Evolutionary conservation across 1,284 basidiomycete genomes (phyloP).

Genomic region (Moesziomyces sp.): DNA sequence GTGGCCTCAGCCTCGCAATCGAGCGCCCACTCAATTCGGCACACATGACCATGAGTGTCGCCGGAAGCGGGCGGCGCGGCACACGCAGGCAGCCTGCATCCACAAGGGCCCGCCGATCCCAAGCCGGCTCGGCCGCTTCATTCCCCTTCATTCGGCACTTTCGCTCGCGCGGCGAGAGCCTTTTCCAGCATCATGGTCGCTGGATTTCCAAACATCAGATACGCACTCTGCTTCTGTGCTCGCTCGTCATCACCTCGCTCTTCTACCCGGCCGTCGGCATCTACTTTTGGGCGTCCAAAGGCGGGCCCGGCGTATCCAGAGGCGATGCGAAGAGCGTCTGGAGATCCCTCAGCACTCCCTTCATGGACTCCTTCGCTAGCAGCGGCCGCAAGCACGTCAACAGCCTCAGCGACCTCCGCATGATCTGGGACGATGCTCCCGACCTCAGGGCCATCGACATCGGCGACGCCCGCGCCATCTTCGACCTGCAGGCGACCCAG

Average conservation of each 20-base stretch:
- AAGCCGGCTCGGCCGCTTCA: slow-evolving; percentile 23
- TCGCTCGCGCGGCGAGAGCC: slow-evolving; percentile 27
- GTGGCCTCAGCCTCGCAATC: background rate
- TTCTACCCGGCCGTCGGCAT: slow-evolving; percentile 73
- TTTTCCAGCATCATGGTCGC: slow-evolving; percentile 55
- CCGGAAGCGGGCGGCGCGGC: slow-evolving; percentile 7
- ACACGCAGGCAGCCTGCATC: slow-evolving; percentile 9
- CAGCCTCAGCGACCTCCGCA: slow-evolving; percentile 61
- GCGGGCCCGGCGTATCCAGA: slow-evolving; percentile 57
- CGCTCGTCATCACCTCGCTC: slow-evolving; percentile 92
- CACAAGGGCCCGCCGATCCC: slow-evolving; percentile 31
- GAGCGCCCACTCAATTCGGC: slow-evolving; percentile 5
- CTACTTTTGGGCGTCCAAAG: slow-evolving; percentile 65
- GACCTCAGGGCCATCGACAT: slow-evolving; percentile 55
- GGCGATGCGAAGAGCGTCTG: slow-evolving; percentile 59
- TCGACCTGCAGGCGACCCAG: slow-evolving; percentile 14
- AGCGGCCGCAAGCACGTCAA: slow-evolving; percentile 58
- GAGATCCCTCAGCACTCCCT: slow-evolving; percentile 60
- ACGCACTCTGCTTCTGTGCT: slow-evolving; percentile 89
- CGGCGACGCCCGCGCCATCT: slow-evolving; percentile 42
- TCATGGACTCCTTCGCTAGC: slow-evolving; percentile 60
- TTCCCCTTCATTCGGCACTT: slow-evolving; percentile 29
- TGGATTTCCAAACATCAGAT: slow-evolving; percentile 77
- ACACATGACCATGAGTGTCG: slow-evolving; percentile 27
- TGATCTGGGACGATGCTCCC: slow-evolving; percentile 65